Conservation (phyloP, 306 rosid species). For the Glycine latifolia region DNA sequence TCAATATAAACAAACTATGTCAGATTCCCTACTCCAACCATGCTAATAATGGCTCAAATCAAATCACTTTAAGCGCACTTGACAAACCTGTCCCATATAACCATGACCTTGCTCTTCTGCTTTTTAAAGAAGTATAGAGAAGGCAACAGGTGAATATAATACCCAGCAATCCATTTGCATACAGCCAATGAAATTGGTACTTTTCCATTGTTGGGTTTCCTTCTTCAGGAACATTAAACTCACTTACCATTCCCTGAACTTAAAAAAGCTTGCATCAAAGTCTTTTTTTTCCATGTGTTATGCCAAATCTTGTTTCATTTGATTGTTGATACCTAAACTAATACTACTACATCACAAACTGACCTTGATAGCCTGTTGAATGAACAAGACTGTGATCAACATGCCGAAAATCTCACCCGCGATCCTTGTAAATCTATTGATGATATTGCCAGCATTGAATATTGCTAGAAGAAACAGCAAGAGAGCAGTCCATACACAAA, state of each 20-base stretch:
- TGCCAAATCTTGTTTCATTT: constrained; percentile 21
- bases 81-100: constrained; percentile 53
- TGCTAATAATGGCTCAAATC: no score
- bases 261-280: constrained; percentile 27
- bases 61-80: no score
- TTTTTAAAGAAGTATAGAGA: constrained; percentile 74
- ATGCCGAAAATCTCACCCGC: constrained; percentile 91
- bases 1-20: no score
- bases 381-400: constrained; percentile 81
- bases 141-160: constrained; percentile 75
- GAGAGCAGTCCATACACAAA: constrained; percentile 88
- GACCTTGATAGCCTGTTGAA: constrained; percentile 92
- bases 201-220: constrained; percentile 56
- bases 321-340: background rate
- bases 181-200: constrained; percentile 68
- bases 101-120: constrained; percentile 92
- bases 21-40: no score
- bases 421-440: constrained; percentile 83
- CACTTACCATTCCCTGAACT: constrained; percentile 74
- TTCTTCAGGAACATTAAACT: constrained; percentile 68
- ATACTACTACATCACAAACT: constrained; percentile 18
- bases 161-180: constrained; percentile 82
- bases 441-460: constrained; percentile 75
- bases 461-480: constrained; percentile 76
- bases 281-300: background rate